phyloP scores from a whole-genome alignment of 306 rosid genomes.

The peach (Prunus persica) region Prunus_persica_NCBIv2 NC_034010.1:4714001-4714500 shows the following conservation, averaged over 20 bases:
- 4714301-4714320: constrained; percentile 56
- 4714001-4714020: constrained; percentile 69
- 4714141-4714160: constrained; percentile 12
- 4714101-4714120: not conserved
- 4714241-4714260: constrained; percentile 87
- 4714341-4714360: constrained; percentile 88
- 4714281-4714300: constrained; percentile 73
- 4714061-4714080: constrained; percentile 6
- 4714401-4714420: not conserved
- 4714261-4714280: constrained; percentile 56
- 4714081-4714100: not conserved
- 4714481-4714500: constrained; percentile 72
- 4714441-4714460: constrained; percentile 46
- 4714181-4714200: constrained; percentile 63
- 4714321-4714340: constrained; percentile 72
- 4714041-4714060: constrained; percentile 22
- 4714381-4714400: constrained; percentile 13
- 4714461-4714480: constrained; percentile 64
- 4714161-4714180: constrained; percentile 75
- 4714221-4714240: constrained; percentile 81
- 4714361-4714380: constrained; percentile 11
- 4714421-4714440: not conserved
- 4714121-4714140: not conserved
- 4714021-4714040: constrained; percentile 71
- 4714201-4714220: constrained; percentile 83